Evolutionary conservation across 148 eudicot species (phyloP).

Genomic region (Vaccinium darrowii): DNA sequence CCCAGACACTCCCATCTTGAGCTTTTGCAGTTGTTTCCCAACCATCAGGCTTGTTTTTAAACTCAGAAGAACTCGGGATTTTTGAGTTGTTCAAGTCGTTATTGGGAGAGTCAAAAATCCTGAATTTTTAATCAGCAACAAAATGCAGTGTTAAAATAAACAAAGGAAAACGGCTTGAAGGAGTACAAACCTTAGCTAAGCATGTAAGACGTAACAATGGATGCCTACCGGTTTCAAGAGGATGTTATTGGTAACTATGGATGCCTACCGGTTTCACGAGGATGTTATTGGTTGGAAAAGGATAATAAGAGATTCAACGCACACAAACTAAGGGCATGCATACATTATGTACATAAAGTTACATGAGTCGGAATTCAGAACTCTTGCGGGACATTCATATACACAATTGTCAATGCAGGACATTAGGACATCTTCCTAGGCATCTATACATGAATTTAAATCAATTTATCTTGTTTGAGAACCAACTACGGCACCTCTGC

Average conservation of each 20-base stretch:
- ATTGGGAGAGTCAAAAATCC: constrained; percentile 81
- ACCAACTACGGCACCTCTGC: background rate
- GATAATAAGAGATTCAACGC: background rate
- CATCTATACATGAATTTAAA: background rate
- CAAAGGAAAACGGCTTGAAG: background rate
- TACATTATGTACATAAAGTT: background rate
- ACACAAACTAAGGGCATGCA: background rate
- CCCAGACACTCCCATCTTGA: constrained; percentile 89
- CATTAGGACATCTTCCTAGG: background rate
- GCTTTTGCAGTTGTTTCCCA: constrained; percentile 88
- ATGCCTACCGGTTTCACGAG: background rate
- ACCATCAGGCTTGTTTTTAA: constrained; percentile 90
- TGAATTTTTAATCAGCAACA: constrained; percentile 24
- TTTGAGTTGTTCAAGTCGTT: constrained; percentile 47
- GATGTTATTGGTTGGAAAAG: background rate
- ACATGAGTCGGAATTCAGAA: background rate
- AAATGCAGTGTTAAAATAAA: background rate
- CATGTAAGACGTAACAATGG: no score
- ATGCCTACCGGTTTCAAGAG: background rate
- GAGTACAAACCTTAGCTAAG: background rate
- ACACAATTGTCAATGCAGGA: background rate
- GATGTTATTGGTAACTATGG: background rate
- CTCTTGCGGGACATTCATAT: background rate
- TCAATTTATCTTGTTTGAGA: background rate
- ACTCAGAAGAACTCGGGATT: constrained; percentile 51